Percentiles rank a stretch among this genome's conserved stretches.
Conservation (phyloP, 2,329 filamentous ascomycete genomes). For the Cladosporium halotolerans region DNA sequence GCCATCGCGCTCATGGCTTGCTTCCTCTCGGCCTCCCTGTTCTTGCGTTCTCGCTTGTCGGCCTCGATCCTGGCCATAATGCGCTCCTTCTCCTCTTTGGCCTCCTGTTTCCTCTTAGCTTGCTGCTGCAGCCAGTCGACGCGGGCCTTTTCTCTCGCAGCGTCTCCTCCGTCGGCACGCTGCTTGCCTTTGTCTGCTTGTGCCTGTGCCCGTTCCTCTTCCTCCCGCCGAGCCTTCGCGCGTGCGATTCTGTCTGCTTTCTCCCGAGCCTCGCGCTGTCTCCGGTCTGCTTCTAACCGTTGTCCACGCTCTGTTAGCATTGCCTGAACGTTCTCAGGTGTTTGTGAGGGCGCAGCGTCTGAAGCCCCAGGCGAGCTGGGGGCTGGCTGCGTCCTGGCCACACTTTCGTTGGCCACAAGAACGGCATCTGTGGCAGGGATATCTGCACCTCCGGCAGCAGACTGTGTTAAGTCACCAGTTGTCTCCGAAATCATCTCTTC, state of each 20-base stretch:
- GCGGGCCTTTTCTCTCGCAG: conserved; percentile 26
- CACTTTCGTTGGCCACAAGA: neutral
- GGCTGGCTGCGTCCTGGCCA: neutral
- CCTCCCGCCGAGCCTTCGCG: conserved; percentile 33
- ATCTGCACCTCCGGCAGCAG: neutral
- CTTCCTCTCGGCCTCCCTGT: conserved; percentile 45
- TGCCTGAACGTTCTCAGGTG: conserved; percentile 23
- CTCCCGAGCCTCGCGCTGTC: conserved; percentile 43
- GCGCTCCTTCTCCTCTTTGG: conserved; percentile 61
- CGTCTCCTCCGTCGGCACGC: conserved; percentile 34
- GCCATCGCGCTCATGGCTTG: conserved; percentile 1
- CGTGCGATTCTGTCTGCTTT: conserved; percentile 39
- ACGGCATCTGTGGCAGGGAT: no score
- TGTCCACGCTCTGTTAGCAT: conserved; percentile 49
- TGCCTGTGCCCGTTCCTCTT: conserved; percentile 24
- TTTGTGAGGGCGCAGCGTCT: conserved; percentile 2
- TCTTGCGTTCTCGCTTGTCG: conserved; percentile 63
- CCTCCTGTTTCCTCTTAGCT: conserved; percentile 57
- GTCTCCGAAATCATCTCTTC: neutral
- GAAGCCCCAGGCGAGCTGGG: neutral
- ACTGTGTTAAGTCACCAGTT: neutral
- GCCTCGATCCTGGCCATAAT: conserved; percentile 71
- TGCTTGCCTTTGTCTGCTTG: conserved; percentile 18
- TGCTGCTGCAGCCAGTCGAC: conserved; percentile 36
- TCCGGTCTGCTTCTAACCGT: conserved; percentile 36